Base-by-base conservation (phyloP, 2,329 filamentous ascomycete genomes). In the Colletotrichum sidae region DNA sequence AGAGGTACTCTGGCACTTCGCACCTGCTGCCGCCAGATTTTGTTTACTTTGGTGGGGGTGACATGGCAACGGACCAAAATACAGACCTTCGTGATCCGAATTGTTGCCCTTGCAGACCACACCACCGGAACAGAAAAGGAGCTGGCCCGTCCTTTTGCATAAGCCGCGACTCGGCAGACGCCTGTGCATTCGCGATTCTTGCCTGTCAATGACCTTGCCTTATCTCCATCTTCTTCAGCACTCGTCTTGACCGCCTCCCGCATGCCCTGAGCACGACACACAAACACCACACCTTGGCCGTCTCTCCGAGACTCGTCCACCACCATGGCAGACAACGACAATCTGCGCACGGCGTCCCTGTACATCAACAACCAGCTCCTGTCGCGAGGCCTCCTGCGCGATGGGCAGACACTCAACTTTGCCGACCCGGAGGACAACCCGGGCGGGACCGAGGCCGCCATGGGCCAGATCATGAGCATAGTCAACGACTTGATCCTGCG, bases 401-500 rank as follows among this genome's bases (percentile, higher is more conserved):
- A 90, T 85, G 88, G 91, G 70, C 88, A 91, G 72, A 83, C 81
- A 46, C 92, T 99, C 78, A 90, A 97, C 77, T 99, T 99, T 76
- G 89, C 92, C 66, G 83, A 88, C 68, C 90, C 92, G 8, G 87
- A 87, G 57, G 83, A 87, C 68, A 85, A 84, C 65, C 87, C 90
- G 68, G 84, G 85, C 15, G 87, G 86, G 15, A 83, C 87, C 42
- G 85, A 83, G 46, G 87, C 86, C 55, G 92, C 92, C 15, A 95
- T 96, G 89, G 91, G 92, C 17, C 88, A 89, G 70, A 90, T 98
- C 71, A 97, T 99, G 80, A 92, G 95, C 74, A 86, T 99, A 33
- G 89, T 99, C 53, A 97, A 99, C 78, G 96, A 99, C 75, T 80
- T 99, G 71, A 93, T 99, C 65, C 77, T 97, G 66, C 88, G 94